These are phyloP conservation scores for Nigrograna mackinnonii DNA, from an alignment of 2,329 filamentous ascomycete species.

Conservation along the genomic window DNA sequence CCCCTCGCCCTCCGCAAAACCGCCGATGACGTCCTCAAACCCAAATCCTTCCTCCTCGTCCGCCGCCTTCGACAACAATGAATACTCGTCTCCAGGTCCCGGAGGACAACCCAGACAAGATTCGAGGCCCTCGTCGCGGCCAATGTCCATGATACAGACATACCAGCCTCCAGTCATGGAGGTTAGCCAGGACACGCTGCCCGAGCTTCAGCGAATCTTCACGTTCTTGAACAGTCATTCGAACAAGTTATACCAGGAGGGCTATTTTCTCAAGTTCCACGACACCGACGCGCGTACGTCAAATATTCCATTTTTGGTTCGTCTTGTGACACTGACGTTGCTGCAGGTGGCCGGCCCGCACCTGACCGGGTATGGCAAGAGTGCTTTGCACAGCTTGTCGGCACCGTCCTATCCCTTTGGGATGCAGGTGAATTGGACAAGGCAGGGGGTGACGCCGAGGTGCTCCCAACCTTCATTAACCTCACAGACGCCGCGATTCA, in stretches of 20 bases:
- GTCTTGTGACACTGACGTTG: constrained; percentile 21
- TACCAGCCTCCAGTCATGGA: constrained; percentile 88
- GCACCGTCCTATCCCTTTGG: constrained; percentile 93
- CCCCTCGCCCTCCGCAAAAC: constrained; percentile 33
- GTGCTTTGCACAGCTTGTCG: constrained; percentile 95
- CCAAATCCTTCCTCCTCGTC: constrained; percentile 29
- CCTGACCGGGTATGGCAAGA: constrained; percentile 89
- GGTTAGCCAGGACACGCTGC: constrained; percentile 79
- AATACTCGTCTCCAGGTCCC: constrained; percentile 31
- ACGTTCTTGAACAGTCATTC: constrained; percentile 90
- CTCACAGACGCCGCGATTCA: constrained; percentile 96
- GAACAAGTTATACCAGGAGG: constrained; percentile 97
- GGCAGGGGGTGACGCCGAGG: constrained; percentile 81
- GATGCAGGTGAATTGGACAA: constrained; percentile 90
- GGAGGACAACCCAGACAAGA: constrained; percentile 49
- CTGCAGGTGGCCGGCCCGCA: constrained; percentile 81
- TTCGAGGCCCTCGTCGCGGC: constrained; percentile 63
- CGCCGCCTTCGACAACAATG: constrained; percentile 32
- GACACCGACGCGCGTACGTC: constrained; percentile 87
- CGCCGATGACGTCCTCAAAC: constrained; percentile 26
- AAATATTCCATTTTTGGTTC: constrained; percentile 2
- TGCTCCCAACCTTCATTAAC: constrained; percentile 92
- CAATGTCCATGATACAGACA: constrained; percentile 82
- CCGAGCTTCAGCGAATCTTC: constrained; percentile 93
- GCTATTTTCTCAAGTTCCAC: constrained; percentile 95